Evolutionary conservation across 352 stramenopile genomes (phyloP).

Genomic region (Phytophthora melonis): DNA sequence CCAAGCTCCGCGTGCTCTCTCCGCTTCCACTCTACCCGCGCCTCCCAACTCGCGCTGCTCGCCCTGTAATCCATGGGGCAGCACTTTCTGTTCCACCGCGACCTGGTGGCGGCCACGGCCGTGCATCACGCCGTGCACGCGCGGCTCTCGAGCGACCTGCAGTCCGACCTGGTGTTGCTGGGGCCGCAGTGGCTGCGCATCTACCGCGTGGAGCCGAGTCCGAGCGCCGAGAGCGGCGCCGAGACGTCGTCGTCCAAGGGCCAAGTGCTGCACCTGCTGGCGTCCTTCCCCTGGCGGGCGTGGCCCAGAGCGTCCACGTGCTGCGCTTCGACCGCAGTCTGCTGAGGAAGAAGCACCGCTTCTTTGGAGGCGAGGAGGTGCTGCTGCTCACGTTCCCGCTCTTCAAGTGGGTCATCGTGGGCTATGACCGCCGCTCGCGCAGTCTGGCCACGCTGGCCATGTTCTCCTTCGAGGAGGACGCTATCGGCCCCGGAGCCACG

Average conservation of each 20-base stretch:
- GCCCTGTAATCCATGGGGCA: constrained; percentile 60
- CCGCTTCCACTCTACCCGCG: background rate
- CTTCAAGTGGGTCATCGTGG: constrained; percentile 87
- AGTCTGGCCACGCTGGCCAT: constrained; percentile 75
- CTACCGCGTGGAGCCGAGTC: constrained; percentile 82
- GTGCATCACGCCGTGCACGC: constrained; percentile 79
- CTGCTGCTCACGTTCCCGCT: constrained; percentile 78
- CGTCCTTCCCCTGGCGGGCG: constrained; percentile 77
- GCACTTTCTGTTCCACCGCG: constrained; percentile 87
- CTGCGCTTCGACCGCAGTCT: constrained; percentile 73
- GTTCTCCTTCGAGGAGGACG: constrained; percentile 84
- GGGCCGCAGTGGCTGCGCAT: constrained; percentile 80
- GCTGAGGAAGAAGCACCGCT: constrained; percentile 76
- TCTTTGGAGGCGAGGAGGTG: constrained; percentile 76
- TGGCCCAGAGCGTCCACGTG: constrained; percentile 77
- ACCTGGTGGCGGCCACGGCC: constrained; percentile 80
- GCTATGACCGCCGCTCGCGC: constrained; percentile 65
- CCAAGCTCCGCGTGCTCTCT: constrained; percentile 3
- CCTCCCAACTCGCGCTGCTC: background rate
- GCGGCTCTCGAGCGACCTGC: constrained; percentile 71
- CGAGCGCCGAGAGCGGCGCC: constrained; percentile 6
- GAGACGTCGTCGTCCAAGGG: constrained; percentile 42
- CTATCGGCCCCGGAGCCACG: constrained; percentile 81
- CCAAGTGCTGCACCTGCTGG: constrained; percentile 78
- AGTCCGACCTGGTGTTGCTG: constrained; percentile 78